These are phyloP conservation scores for Scheffersomyces lignicola DNA, from an alignment of 1,139 yeast species.

Conservation along the genomic window DNA sequence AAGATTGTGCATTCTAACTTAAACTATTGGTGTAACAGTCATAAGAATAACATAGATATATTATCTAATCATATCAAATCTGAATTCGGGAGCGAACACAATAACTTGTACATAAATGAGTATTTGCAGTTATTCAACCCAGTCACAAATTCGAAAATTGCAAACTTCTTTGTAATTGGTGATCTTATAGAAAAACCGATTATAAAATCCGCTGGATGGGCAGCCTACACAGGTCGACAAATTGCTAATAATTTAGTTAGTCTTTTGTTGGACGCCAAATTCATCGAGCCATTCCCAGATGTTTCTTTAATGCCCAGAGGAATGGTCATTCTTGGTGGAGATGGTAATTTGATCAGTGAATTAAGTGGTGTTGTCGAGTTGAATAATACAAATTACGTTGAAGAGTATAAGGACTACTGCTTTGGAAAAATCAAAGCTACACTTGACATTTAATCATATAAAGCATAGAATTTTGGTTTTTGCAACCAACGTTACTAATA, in stretches of 20 bases:
- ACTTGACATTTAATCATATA: constrained; percentile 13
- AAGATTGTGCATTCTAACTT: constrained; percentile 31
- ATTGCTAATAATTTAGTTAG: constrained; percentile 41
- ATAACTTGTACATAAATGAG: constrained; percentile 35
- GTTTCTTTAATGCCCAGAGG: constrained; percentile 36
- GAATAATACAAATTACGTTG: constrained; percentile 36
- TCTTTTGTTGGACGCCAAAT: constrained; percentile 25
- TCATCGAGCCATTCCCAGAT: constrained; percentile 40
- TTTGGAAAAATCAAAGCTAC: constrained; percentile 24
- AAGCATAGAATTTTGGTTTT: no score
- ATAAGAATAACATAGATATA: constrained; percentile 38
- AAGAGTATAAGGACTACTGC: constrained; percentile 41
- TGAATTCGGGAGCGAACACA: constrained; percentile 24
- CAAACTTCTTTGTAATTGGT: constrained; percentile 39
- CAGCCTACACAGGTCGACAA: constrained; percentile 44
- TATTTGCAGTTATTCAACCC: constrained; percentile 33
- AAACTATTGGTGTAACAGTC: constrained; percentile 47
- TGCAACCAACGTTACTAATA: no score
- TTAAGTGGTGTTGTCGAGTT: constrained; percentile 35
- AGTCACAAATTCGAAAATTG: constrained; percentile 14
- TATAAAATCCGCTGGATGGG: constrained; percentile 51
- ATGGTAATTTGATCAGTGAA: constrained; percentile 42
- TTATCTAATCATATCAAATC: constrained; percentile 18
- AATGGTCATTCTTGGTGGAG: constrained; percentile 46
- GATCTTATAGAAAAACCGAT: constrained; percentile 43